These are phyloP conservation scores for Posidonia oceanica DNA, from an alignment of 116 monocot species.

Conservation along the genomic window DNA sequence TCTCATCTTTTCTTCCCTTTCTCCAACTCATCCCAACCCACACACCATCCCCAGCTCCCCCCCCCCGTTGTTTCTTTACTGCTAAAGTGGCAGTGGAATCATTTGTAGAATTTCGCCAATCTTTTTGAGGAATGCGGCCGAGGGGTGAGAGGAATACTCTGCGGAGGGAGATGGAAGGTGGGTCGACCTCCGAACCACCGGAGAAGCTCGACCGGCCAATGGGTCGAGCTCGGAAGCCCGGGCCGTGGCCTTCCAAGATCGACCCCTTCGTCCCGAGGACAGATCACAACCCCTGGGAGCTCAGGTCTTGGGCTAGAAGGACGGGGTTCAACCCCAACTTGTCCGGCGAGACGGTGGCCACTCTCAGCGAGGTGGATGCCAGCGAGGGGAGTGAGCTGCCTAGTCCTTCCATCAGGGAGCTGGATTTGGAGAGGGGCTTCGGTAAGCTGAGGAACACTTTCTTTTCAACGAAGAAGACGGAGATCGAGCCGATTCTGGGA, in stretches of 20 bases:
- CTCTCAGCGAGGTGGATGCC: conserved; percentile 16
- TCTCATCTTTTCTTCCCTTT: too few species aligned
- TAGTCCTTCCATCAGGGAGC: not conserved
- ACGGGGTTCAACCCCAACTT: conserved; percentile 71
- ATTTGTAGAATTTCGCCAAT: too few species aligned
- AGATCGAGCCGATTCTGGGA: conserved; percentile 40
- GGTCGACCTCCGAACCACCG: not conserved
- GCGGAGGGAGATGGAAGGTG: not conserved
- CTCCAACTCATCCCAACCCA: too few species aligned
- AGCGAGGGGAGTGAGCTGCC: not conserved
- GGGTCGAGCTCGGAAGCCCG: conserved; percentile 16
- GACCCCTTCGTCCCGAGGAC: conserved; percentile 65
- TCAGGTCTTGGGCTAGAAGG: conserved; percentile 85
- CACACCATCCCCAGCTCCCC: too few species aligned
- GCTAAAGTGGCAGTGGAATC: too few species aligned
- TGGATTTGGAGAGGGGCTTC: not conserved
- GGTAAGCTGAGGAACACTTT: not conserved
- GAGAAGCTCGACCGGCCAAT: not conserved
- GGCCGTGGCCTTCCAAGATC: conserved; percentile 63
- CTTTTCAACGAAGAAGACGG: conserved; percentile 1
- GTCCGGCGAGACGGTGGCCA: conserved; percentile 69
- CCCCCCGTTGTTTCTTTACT: too few species aligned
- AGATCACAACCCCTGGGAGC: conserved; percentile 70
- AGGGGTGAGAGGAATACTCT: not conserved
- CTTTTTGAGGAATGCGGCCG: not conserved